Evolutionary conservation across 2,329 filamentous ascomycete genomes (phyloP), one percentile per base, ranked within the genome.

Genomic region (Sclerotinia minor): DNA sequence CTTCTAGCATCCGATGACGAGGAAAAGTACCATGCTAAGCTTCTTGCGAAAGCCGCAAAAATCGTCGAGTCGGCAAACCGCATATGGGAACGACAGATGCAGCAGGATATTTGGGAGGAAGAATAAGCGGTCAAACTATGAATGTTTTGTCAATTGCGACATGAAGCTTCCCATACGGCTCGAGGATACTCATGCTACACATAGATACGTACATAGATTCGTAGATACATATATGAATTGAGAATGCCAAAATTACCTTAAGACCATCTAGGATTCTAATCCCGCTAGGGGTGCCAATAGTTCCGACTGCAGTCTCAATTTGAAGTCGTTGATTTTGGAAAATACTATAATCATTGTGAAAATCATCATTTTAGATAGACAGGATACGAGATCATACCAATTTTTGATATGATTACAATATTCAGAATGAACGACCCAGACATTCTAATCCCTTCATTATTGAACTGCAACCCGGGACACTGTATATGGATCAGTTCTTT

Each of bases 51-150:
- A 76, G 89, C 89, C 1, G 85, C 86, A 68, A 81, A 89, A 45
- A 92, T 93, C 69, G 83, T 87, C 38, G 82, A 86, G 41, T 89
- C 88, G 57, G 90, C 90, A 24, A 91, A 87, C 78, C 83, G 84
- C 69, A 79, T 92, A 29, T 92, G 89, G 88, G 87, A 73, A 55
- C 69, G 68, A 32, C 68, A 74, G 38, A 74, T 74, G 68, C 69
- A 70, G 44, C 64, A 61, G 24, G 71, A 74, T 41, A 29, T 73
- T 35, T 69, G 73, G 38, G 69, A 68, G 47, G 71, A 73, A 57
- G 71, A 73, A 9, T 65, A 45, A 24, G 45, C 44, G 24, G 8
- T 5, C 9, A 21, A 59, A 26, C 3, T 0, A 45, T 45, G 19
- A 29, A 21, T 21, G 5, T n/a, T 55, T 55, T 17, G 6, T 45